Base-by-base conservation (phyloP, 2,329 filamentous ascomycete species). In the Aspergillus amoenus region DNA sequence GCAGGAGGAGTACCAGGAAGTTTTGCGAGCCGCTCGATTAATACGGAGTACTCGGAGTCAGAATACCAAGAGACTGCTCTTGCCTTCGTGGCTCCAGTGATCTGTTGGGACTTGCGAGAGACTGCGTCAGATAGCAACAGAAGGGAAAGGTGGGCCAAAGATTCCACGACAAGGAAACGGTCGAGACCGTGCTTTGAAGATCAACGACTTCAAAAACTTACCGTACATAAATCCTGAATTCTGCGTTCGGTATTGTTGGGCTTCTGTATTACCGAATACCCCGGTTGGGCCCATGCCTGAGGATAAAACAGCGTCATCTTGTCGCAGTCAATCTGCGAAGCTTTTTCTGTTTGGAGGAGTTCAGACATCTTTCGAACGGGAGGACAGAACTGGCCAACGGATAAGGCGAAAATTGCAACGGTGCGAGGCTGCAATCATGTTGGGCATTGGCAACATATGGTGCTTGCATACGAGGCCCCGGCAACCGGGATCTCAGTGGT, bases 401-500 rank as follows among this genome's bases (percentile, higher is more conserved):
- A 56, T 62, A 63, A 62, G 58, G 62, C 57, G 52, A 60, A 56
- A 61, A 59, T 22, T 41, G 32, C 30, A 44, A 57, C 41, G 55
- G 40, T 34, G 50, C 54, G 61, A 63, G 60, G 61, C 56, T 64
- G 55, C 61, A 51, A 65, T 44, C 50, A 34, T 45, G 60, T 55
- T 53, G 46, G 61, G 55, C 52, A 27, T 57, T 58, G 60, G 59
- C 52, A 55, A 47, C 56, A 55, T 52, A 44, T 57, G 56, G 55
- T 55, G 55, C 55, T 39, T 60, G 55, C 63, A 63, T 64, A 24
- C 52, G 52, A 53, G 50, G 45, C 54, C 53, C 44, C 30, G 30
- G 41, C 51, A 42, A 48, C 57, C 47, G 24, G 51, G 59, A 54
- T 59, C 27, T 60, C 55, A 61, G 43, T 63, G 61, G 61, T 30